phyloP scores from a whole-genome alignment of 225 moss, liverwort and hornwort species.

The Polytrichum formosum region DNA sequence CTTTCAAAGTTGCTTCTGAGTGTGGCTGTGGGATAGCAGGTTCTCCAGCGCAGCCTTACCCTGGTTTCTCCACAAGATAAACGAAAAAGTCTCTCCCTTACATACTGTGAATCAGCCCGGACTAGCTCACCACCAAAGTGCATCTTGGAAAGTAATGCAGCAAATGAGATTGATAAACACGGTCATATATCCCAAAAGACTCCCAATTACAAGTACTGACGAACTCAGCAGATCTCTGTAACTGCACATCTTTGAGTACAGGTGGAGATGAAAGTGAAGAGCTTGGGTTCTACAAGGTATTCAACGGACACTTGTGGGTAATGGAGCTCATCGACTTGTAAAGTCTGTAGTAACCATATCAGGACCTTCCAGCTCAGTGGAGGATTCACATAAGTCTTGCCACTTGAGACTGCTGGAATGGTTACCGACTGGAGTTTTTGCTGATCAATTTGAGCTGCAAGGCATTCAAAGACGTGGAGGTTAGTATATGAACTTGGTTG shows the following conservation, averaged over 20 bases:
- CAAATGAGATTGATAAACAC: conserved; percentile 4
- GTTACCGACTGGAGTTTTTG: conserved; percentile 48
- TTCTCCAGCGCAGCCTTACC: conserved; percentile 48
- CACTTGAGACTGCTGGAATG: conserved; percentile 45
- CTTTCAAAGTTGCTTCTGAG: neutral
- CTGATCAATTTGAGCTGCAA: conserved; percentile 63
- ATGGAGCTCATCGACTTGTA: conserved; percentile 51
- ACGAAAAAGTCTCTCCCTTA: conserved; percentile 27
- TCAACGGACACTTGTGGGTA: conserved; percentile 46
- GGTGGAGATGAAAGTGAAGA: conserved; percentile 11
- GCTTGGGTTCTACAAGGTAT: conserved; percentile 32
- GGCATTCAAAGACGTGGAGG: conserved; percentile 60
- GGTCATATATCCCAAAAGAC: conserved; percentile 6
- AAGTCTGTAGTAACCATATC: conserved; percentile 34
- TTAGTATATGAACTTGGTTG: conserved; percentile 1
- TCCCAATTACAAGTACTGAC: conserved; percentile 31
- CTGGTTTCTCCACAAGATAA: conserved; percentile 25
- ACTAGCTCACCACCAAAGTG: conserved; percentile 45
- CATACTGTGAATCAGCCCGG: conserved; percentile 51
- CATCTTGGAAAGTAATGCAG: conserved; percentile 13
- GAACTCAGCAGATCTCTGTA: conserved; percentile 23
- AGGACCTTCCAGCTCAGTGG: conserved; percentile 9
- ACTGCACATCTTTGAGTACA: conserved; percentile 17
- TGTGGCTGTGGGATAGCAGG: conserved; percentile 23
- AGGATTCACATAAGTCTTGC: conserved; percentile 21